phyloP scores from a whole-genome alignment of 176 grass and related monocot genomes.

The Aegilops tauschii region DNA sequence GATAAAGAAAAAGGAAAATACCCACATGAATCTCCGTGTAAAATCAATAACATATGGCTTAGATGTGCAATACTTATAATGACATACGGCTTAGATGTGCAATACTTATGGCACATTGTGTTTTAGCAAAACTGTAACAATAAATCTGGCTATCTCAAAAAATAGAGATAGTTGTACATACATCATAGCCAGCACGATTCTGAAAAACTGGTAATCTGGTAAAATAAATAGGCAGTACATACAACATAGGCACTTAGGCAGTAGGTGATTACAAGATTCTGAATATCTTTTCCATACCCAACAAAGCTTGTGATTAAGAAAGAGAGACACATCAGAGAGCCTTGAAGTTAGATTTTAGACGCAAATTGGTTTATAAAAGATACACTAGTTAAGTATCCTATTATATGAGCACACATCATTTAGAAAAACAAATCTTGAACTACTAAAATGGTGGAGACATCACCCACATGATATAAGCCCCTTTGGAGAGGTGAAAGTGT shows the following conservation, averaged over 20 bases:
- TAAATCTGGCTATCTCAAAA: too few species aligned
- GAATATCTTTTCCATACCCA: background rate
- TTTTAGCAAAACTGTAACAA: too few species aligned
- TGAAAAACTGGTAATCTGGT: background rate
- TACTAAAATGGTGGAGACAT: background rate
- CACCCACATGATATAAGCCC: slow-evolving; percentile 1
- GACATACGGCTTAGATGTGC: too few species aligned
- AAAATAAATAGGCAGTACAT: too few species aligned
- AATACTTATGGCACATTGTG: too few species aligned
- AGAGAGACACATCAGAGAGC: background rate
- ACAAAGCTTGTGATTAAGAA: background rate
- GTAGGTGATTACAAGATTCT: background rate
- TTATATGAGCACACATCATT: background rate
- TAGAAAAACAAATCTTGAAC: background rate
- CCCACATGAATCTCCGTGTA: too few species aligned
- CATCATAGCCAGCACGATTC: background rate
- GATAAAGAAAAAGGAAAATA: too few species aligned
- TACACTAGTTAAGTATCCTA: background rate
- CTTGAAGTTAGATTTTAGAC: background rate
- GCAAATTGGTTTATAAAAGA: background rate
- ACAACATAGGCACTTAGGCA: background rate
- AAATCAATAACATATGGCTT: too few species aligned
- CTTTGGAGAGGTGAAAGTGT: background rate
- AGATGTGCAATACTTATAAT: too few species aligned
- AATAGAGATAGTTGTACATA: background rate